phyloP scores from a whole-genome alignment of 148 eudicot genomes.

The Vaccinium vitisidaea region DNA sequence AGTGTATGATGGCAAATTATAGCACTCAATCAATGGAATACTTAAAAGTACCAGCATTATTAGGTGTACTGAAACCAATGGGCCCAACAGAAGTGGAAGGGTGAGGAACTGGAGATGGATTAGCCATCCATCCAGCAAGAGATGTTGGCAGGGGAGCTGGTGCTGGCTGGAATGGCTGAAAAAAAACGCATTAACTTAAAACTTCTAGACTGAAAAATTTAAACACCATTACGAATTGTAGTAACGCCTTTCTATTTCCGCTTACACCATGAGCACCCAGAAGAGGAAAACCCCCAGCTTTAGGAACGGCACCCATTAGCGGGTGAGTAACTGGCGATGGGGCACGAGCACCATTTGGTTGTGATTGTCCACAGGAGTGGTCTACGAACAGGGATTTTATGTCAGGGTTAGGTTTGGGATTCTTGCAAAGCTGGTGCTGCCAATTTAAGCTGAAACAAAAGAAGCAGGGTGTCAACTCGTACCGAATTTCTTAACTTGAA shows the following conservation, averaged over 20 bases:
- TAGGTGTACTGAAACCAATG: constrained; percentile 64
- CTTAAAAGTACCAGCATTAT: constrained; percentile 41
- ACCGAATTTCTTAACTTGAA: background rate
- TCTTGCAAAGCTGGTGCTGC: constrained; percentile 97
- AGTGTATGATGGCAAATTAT: background rate
- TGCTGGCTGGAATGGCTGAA: constrained; percentile 71
- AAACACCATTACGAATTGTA: background rate
- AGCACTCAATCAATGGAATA: background rate
- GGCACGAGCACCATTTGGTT: constrained; percentile 83
- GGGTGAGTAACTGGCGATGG: constrained; percentile 82
- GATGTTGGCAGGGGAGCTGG: constrained; percentile 62
- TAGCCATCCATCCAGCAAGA: constrained; percentile 90
- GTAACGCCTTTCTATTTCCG: constrained; percentile 1
- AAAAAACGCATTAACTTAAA: constrained; percentile 21
- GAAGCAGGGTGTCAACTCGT: background rate
- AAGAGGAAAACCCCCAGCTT: constrained; percentile 76
- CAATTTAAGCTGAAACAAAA: constrained; percentile 76
- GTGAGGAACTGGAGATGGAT: constrained; percentile 74
- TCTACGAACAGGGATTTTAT: constrained; percentile 91
- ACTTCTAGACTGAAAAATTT: constrained; percentile 9
- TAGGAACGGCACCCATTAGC: constrained; percentile 65
- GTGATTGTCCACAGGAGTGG: constrained; percentile 86
- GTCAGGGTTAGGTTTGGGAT: constrained; percentile 84
- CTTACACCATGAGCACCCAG: constrained; percentile 90
- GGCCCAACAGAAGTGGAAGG: constrained; percentile 81